Conservation (phyloP, 176 grass and related monocot species). For the Olyra latifolia region DNA sequence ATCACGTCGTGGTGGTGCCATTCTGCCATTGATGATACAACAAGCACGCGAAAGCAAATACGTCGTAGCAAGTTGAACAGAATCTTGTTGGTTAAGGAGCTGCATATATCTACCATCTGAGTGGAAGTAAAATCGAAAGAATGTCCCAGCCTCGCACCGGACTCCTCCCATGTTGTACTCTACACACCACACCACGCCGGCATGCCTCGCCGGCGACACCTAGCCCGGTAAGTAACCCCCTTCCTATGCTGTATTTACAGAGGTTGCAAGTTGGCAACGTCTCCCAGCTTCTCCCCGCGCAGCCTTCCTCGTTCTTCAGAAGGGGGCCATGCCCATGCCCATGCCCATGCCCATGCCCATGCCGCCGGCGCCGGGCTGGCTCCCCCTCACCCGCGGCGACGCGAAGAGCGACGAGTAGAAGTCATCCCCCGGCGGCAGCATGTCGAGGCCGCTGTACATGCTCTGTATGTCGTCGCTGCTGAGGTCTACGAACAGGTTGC, state of each 20-base stretch:
- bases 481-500: slow-evolving; percentile 53
- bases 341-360: slow-evolving; percentile 21
- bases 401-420: slow-evolving; percentile 54
- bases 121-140: slow-evolving; percentile 25
- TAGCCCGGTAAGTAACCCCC: neutral
- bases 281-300: neutral
- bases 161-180: neutral
- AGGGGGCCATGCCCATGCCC: slow-evolving; percentile 26
- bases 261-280: neutral
- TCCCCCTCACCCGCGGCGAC: slow-evolving; percentile 26
- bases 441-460: slow-evolving; percentile 56
- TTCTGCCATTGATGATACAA: neutral
- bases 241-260: slow-evolving; percentile 46
- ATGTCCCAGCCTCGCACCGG: slow-evolving; percentile 19
- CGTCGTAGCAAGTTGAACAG: too few species aligned
- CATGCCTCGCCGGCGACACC: neutral
- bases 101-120: slow-evolving; percentile 22
- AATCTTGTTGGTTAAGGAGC: too few species aligned
- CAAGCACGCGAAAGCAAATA: neutral
- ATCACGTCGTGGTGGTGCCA: neutral
- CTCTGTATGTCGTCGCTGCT: slow-evolving; percentile 65
- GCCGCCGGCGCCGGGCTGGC: slow-evolving; percentile 11
- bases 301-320: slow-evolving; percentile 28
- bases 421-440: slow-evolving; percentile 46
- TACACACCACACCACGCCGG: neutral